Percentiles rank a stretch among this genome's conserved stretches.
Conservation (phyloP, 73 alveolate genomes). For the Tetrahymena elliotti region DNA sequence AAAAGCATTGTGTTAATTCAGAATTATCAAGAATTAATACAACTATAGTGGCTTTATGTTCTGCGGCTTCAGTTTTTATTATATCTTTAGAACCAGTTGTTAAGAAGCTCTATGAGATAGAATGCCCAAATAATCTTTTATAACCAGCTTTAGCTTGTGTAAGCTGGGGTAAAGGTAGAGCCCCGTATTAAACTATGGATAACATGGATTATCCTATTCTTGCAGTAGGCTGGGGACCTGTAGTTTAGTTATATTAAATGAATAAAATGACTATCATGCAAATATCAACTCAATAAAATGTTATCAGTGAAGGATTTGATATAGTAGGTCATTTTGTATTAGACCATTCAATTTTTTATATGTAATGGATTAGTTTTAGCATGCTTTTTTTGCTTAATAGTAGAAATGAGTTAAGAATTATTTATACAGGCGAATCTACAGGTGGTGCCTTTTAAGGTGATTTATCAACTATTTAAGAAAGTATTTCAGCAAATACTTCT, state of each 20-base stretch:
- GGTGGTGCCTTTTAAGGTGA: not conserved
- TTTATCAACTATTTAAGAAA: not conserved
- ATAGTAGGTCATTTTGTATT: not conserved
- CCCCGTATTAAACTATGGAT: not conserved
- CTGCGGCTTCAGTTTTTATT: not conserved
- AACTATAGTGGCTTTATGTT: not conserved
- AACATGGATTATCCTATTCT: not conserved
- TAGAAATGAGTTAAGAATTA: not conserved
- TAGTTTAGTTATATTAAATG: not conserved
- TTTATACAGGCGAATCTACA: not conserved
- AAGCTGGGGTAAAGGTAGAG: not conserved
- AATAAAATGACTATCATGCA: not conserved
- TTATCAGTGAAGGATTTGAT: not conserved
- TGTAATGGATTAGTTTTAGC: not conserved
- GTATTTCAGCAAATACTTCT: not conserved
- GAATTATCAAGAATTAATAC: not conserved
- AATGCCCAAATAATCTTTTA: not conserved
- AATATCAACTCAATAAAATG: not conserved
- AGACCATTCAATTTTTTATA: not conserved
- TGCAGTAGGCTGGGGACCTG: not conserved
- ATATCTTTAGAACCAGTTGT: not conserved
- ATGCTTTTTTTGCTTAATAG: not conserved
- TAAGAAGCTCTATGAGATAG: not conserved
- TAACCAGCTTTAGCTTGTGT: not conserved
- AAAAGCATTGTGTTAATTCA: not conserved